phyloP scores from a whole-genome alignment of 345 rosid genomes.

The Salix viminalis region DNA sequence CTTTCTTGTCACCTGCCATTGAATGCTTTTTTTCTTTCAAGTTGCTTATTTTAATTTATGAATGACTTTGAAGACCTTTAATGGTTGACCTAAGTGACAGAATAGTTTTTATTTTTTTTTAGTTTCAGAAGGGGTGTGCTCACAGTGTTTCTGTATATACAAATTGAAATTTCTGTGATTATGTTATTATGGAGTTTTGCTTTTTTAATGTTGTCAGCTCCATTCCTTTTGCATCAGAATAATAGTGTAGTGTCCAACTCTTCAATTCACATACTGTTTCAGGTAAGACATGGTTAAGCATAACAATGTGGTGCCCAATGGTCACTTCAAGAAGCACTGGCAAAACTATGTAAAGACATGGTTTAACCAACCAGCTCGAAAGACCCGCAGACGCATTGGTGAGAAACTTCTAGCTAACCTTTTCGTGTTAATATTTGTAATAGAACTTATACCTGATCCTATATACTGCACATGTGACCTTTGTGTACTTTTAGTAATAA shows the following conservation, averaged over 20 bases:
- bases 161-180: neutral
- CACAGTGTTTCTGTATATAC: neutral
- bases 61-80: neutral
- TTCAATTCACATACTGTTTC: neutral
- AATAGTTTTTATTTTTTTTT: neutral
- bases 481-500: neutral
- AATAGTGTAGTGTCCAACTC: neutral
- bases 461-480: too few relatives aligned
- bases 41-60: neutral
- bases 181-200: neutral
- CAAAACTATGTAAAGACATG: slow-evolving; percentile 81
- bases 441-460: neutral
- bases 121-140: neutral
- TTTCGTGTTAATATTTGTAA: too few relatives aligned
- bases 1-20: neutral
- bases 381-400: slow-evolving; percentile 55
- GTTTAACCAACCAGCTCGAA: slow-evolving; percentile 90
- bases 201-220: neutral
- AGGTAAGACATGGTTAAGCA: slow-evolving; percentile 70
- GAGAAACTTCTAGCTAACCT: neutral
- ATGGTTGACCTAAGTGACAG: neutral
- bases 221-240: neutral
- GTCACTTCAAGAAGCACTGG: slow-evolving; percentile 57
- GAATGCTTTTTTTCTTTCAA: neutral
- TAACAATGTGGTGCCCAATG: slow-evolving; percentile 33